Base-by-base conservation (phyloP, 2,329 filamentous ascomycete genomes). In the Sarocladium kiliense region DNA sequence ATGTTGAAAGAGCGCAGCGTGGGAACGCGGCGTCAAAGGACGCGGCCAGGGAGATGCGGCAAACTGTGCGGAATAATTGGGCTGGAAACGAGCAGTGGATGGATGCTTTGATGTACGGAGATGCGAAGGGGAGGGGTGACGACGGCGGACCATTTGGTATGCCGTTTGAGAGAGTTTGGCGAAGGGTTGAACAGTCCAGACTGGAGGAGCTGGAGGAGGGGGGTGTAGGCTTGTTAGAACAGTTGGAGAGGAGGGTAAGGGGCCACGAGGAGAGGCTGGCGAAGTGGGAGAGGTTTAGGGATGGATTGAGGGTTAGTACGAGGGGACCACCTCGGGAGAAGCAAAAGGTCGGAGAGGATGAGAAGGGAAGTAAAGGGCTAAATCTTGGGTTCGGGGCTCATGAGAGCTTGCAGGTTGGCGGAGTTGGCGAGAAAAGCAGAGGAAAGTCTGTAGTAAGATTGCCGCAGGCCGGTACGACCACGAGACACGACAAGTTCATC, bases 1-100 rank as follows among this genome's bases (percentile, higher is more conserved):
- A 51, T 11, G 47, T 36, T 9, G 47, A 51, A 4, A 64, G 71
- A 25, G 57, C 61, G 3, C 54, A 62, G 2, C 58, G 60, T 0
- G 58, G 65, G 16, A 65, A 68, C 14, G 65, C 70, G 25, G 59
- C 77, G 6, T 68, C 77, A 0, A 71, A 76, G 11, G 70, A 76
- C 37, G 66, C 71, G 3, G 75, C 72, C 44, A 61, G 68, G 0
- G 73, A 81, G 37, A 72, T 90, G 56, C 78, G 85, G 61, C 81
- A 80, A 41, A 77, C 80, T 2, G 72, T 91, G 27, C 77, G 80
- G 34, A 84, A 85, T 58, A 89, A 91, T 61, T 96, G 91, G 91
- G 77, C 88, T 14, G 91, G 90, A 2, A 84, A 86, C 63, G 81
- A 86, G 57, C 79, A 82, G 55, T 93, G 91, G 86, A 79, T 89